Evolutionary conservation across 139 green algal species (phyloP).

Genomic region (Ettlia oleoabundans): DNA sequence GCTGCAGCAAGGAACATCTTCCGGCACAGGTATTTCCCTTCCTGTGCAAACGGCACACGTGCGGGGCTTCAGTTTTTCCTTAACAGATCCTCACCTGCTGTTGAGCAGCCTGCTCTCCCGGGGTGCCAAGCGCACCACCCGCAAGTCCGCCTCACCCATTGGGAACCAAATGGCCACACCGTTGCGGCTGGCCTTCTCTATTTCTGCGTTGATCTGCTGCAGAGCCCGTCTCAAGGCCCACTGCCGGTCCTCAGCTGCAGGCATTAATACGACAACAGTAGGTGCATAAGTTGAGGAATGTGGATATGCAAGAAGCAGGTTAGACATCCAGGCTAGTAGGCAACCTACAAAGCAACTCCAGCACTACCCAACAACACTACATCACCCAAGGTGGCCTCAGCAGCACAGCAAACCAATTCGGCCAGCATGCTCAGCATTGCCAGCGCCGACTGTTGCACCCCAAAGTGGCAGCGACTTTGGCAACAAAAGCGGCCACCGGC

Average conservation of each 20-base stretch:
- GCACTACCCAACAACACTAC: too few relatives aligned
- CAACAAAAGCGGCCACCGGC: not conserved
- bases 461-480: too few relatives aligned
- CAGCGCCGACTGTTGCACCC: too few relatives aligned
- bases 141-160: slow-evolving; percentile 65
- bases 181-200: slow-evolving; percentile 62
- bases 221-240: slow-evolving; percentile 60
- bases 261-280: not conserved
- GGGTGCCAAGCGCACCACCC: slow-evolving; percentile 83
- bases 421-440: too few relatives aligned
- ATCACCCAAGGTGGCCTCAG: not conserved
- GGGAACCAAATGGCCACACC: slow-evolving; percentile 88
- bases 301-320: not conserved
- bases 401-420: not conserved
- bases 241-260: slow-evolving; percentile 60
- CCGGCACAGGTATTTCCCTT: too few relatives aligned
- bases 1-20: not conserved
- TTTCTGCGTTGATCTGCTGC: slow-evolving; percentile 75
- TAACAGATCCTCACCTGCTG: slow-evolving; percentile 64
- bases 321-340: too few relatives aligned
- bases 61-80: too few relatives aligned
- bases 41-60: too few relatives aligned
- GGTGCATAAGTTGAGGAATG: not conserved
- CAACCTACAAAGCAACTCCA: too few relatives aligned
- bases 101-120: slow-evolving; percentile 91